These are phyloP conservation scores for Chaetoceros muelleri DNA, from an alignment of 108 stramenopile genomes.

Conservation along the genomic window DNA sequence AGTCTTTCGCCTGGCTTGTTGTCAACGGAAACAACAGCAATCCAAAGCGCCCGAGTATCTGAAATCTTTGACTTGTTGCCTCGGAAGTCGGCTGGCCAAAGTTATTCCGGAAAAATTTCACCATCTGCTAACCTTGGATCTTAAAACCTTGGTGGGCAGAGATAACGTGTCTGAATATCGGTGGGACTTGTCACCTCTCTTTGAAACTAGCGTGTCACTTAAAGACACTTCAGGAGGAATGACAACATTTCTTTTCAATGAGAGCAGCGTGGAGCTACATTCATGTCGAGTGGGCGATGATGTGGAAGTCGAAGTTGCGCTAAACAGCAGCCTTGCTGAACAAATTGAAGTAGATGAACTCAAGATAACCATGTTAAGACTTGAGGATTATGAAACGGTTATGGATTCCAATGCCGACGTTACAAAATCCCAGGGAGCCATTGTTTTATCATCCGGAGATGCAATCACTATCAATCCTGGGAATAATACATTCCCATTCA, in stretches of 20 bases:
- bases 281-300: constrained; percentile 54
- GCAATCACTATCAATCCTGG: constrained; percentile 41
- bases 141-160: constrained; percentile 46
- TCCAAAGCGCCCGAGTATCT: constrained; percentile 49
- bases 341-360: constrained; percentile 43
- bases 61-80: constrained; percentile 59
- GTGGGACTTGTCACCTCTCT: constrained; percentile 45
- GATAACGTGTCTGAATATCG: constrained; percentile 29
- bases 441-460: constrained; percentile 28
- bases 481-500: constrained; percentile 36
- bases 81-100: constrained; percentile 36
- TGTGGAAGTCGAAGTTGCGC: constrained; percentile 22
- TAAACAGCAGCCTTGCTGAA: constrained; percentile 48
- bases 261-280: constrained; percentile 41
- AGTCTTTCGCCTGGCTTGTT: constrained; percentile 67
- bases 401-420: constrained; percentile 28
- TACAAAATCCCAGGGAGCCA: constrained; percentile 21
- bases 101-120: constrained; percentile 50
- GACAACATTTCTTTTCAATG: constrained; percentile 24
- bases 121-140: constrained; percentile 40
- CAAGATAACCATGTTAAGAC: constrained; percentile 40
- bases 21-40: constrained; percentile 52
- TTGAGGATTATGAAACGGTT: constrained; percentile 34
- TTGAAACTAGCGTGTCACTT: constrained; percentile 45
- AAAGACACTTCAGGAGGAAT: constrained; percentile 17